Evolutionary conservation across 768 basidiomycete species (phyloP).

Genomic region (Leccinellum luteum): DNA sequence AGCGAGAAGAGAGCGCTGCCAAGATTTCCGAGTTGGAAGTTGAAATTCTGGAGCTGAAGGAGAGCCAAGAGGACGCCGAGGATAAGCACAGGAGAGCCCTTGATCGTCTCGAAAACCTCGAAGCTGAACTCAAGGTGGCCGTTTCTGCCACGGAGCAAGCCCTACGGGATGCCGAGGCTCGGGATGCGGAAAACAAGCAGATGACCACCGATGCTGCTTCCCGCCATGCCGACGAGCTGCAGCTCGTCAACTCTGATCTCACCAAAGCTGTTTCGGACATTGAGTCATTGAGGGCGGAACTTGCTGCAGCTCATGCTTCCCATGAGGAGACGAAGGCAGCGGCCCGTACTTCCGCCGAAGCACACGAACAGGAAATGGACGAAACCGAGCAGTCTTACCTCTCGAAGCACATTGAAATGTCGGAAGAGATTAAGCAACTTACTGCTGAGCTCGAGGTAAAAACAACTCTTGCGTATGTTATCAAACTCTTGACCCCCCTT

Average conservation of each 20-base stretch:
- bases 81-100: slow-evolving; percentile 52
- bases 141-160: slow-evolving; percentile 47
- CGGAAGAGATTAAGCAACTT: slow-evolving; percentile 54
- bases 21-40: slow-evolving; percentile 81
- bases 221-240: slow-evolving; percentile 47
- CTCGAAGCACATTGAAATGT: slow-evolving; percentile 49
- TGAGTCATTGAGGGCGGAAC: slow-evolving; percentile 44
- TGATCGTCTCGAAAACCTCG: slow-evolving; percentile 46
- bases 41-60: slow-evolving; percentile 75
- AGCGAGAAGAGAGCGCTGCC: slow-evolving; percentile 67
- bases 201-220: slow-evolving; percentile 40
- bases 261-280: slow-evolving; percentile 42
- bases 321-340: slow-evolving; percentile 50
- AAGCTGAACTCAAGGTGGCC: slow-evolving; percentile 53
- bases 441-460: slow-evolving; percentile 64
- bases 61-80: slow-evolving; percentile 61
- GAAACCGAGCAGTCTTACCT: slow-evolving; percentile 51
- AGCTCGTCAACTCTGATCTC: slow-evolving; percentile 44
- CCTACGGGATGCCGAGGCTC: slow-evolving; percentile 43
- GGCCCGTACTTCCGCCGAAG: slow-evolving; percentile 43
- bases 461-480: neutral
- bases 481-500: neutral
- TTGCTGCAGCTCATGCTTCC: slow-evolving; percentile 42
- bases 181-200: slow-evolving; percentile 44
- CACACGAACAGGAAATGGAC: slow-evolving; percentile 46